A percentile compares a stretch with the other conserved stretches of the same genome.
phyloP scores from a whole-genome alignment of 228 moss, liverwort and hornwort genomes.

The Sphagnum fallax region DNA sequence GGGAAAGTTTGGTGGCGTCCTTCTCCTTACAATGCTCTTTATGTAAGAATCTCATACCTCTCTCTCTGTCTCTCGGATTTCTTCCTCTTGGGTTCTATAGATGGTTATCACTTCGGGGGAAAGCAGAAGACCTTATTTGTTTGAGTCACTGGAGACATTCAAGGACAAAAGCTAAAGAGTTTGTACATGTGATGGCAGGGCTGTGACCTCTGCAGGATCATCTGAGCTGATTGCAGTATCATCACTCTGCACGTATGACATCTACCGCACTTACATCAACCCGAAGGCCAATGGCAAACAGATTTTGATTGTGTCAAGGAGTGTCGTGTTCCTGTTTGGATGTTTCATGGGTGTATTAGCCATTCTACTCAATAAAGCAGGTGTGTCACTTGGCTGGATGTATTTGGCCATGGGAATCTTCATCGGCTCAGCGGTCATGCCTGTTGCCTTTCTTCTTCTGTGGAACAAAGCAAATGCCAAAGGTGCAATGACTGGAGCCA shows the following conservation, averaged over 20 bases:
- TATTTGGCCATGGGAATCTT: slow-evolving; percentile 94
- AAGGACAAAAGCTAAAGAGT: too few species aligned
- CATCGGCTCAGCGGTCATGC: slow-evolving; percentile 91
- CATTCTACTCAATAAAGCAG: slow-evolving; percentile 61
- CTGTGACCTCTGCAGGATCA: slow-evolving; percentile 90
- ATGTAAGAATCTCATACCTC: slow-evolving; percentile 16
- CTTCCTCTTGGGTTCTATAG: neutral
- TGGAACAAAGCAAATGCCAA: slow-evolving; percentile 79
- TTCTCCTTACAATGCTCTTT: slow-evolving; percentile 48
- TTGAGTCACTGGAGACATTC: too few species aligned
- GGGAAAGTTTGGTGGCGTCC: slow-evolving; percentile 41
- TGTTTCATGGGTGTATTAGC: slow-evolving; percentile 93
- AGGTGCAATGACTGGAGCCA: slow-evolving; percentile 61
- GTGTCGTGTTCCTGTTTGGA: slow-evolving; percentile 52
- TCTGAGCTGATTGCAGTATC: slow-evolving; percentile 87
- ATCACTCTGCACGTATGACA: slow-evolving; percentile 77
- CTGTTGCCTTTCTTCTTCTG: slow-evolving; percentile 78
- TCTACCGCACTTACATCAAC: slow-evolving; percentile 84
- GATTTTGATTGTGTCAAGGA: slow-evolving; percentile 64
- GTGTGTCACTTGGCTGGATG: slow-evolving; percentile 94
- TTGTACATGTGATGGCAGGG: slow-evolving; percentile 31
- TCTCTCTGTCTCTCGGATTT: neutral
- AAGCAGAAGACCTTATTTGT: too few species aligned
- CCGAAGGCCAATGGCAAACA: slow-evolving; percentile 73
- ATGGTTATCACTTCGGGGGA: neutral